phyloP scores from a whole-genome alignment of 192 early-diverging fungal genomes.

The Backusella luteola region DNA sequence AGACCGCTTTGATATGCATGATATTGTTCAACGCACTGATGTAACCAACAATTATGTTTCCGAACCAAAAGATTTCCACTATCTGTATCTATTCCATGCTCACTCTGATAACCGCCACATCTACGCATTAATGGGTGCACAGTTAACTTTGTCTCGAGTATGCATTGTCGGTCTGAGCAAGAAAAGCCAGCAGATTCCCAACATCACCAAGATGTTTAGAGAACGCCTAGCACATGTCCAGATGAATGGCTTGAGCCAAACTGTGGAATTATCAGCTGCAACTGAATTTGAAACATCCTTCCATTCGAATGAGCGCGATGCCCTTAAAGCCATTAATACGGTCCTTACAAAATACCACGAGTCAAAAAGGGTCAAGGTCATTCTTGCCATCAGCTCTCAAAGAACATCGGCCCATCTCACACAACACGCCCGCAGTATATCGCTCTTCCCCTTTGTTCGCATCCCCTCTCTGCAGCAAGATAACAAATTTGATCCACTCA shows the following conservation, averaged over 20 bases:
- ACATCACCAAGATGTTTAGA: constrained; percentile 61
- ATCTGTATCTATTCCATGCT: constrained; percentile 80
- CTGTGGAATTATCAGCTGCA: constrained; percentile 50
- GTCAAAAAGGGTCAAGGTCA: constrained; percentile 58
- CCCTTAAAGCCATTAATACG: constrained; percentile 56
- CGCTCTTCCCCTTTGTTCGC: constrained; percentile 68
- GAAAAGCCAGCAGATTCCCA: constrained; percentile 68
- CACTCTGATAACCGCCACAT: constrained; percentile 60
- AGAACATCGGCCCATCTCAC: constrained; percentile 27
- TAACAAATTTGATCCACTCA: constrained; percentile 70
- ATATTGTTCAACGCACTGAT: constrained; percentile 27
- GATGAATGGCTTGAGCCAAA: background rate
- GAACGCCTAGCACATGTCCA: background rate
- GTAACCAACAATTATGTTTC: constrained; percentile 29
- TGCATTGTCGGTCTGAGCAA: constrained; percentile 71
- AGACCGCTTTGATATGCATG: constrained; percentile 45
- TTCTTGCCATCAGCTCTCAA: constrained; percentile 76
- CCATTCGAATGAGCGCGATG: constrained; percentile 47
- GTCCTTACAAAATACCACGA: constrained; percentile 62
- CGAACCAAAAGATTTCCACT: constrained; percentile 42
- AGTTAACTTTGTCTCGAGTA: constrained; percentile 52
- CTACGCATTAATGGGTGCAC: constrained; percentile 69
- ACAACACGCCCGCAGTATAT: constrained; percentile 49
- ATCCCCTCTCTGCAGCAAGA: constrained; percentile 74
- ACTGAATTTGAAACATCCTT: constrained; percentile 54